Evolutionary conservation across 2,329 filamentous ascomycete species (phyloP).

Genomic region (Colletotrichum lupini): DNA sequence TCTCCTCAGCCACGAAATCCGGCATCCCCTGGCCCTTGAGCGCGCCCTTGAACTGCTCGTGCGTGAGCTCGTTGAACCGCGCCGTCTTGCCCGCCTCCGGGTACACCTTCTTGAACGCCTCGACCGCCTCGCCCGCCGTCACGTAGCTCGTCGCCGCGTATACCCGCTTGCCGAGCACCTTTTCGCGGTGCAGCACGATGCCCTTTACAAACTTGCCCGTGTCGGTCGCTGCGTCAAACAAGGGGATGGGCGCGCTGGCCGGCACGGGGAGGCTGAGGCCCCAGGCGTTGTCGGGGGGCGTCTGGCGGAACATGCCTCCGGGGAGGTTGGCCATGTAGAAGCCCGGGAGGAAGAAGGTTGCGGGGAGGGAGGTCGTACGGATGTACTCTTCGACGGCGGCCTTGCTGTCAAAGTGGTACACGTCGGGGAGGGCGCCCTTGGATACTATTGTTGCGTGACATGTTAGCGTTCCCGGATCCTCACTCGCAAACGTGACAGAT

Average conservation of each 20-base stretch:
- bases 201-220: constrained; percentile 52
- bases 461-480: constrained; percentile 2
- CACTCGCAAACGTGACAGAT: background rate
- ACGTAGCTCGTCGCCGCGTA: constrained; percentile 51
- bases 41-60: constrained; percentile 49
- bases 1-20: constrained; percentile 46
- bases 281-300: constrained; percentile 44
- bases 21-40: constrained; percentile 39
- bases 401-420: constrained; percentile 68
- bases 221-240: constrained; percentile 50
- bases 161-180: constrained; percentile 46
- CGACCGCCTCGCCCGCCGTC: constrained; percentile 44
- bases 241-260: constrained; percentile 44
- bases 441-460: constrained; percentile 42
- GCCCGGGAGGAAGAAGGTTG: constrained; percentile 63
- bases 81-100: constrained; percentile 48
- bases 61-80: constrained; percentile 43
- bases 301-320: constrained; percentile 41
- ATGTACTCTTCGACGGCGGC: constrained; percentile 67
- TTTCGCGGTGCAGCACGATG: constrained; percentile 40
- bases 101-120: constrained; percentile 44
- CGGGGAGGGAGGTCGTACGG: constrained; percentile 55
- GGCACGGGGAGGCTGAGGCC: constrained; percentile 47
- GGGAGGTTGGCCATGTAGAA: constrained; percentile 65
- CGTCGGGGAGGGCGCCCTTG: constrained; percentile 51